Conservation (phyloP, 352 stramenopile genomes). For the Phytophthora agathidicida region DNA sequence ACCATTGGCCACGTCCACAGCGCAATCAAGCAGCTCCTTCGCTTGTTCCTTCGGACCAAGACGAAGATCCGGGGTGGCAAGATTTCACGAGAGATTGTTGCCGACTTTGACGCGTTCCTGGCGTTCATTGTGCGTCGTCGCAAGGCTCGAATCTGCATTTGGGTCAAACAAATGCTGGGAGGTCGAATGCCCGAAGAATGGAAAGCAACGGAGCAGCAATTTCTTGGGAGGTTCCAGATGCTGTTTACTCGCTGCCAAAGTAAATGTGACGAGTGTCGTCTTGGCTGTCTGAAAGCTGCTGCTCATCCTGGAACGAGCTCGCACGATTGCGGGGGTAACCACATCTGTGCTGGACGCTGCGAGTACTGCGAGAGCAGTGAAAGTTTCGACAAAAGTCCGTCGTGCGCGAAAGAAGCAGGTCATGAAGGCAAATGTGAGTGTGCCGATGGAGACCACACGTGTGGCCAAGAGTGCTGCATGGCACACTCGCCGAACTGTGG, state of each 20-base stretch:
- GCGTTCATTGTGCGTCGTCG: conserved; percentile 64
- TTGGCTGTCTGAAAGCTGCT: conserved; percentile 71
- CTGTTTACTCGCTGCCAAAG: conserved; percentile 66
- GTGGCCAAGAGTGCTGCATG: conserved; percentile 48
- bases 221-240: conserved; percentile 47
- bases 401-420: conserved; percentile 58
- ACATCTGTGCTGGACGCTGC: conserved; percentile 52
- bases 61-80: conserved; percentile 13
- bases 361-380: conserved; percentile 51
- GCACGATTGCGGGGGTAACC: conserved; percentile 63
- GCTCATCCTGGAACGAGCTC: conserved; percentile 27
- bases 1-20: conserved; percentile 19
- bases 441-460: conserved; percentile 67
- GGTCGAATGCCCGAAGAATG: conserved; percentile 52
- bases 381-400: conserved; percentile 31
- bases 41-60: conserved; percentile 32
- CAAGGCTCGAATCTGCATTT: conserved; percentile 49
- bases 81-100: conserved; percentile 28
- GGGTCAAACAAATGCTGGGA: conserved; percentile 47
- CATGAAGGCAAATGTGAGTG: conserved; percentile 79
- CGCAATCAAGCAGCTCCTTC: conserved; percentile 38
- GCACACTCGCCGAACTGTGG: conserved; percentile 57
- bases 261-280: conserved; percentile 51
- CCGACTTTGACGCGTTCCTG: conserved; percentile 65
- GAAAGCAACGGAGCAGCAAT: conserved; percentile 54